Evolutionary conservation across 1,284 basidiomycete genomes (phyloP).

Genomic region (Moniliella sp.): DNA sequence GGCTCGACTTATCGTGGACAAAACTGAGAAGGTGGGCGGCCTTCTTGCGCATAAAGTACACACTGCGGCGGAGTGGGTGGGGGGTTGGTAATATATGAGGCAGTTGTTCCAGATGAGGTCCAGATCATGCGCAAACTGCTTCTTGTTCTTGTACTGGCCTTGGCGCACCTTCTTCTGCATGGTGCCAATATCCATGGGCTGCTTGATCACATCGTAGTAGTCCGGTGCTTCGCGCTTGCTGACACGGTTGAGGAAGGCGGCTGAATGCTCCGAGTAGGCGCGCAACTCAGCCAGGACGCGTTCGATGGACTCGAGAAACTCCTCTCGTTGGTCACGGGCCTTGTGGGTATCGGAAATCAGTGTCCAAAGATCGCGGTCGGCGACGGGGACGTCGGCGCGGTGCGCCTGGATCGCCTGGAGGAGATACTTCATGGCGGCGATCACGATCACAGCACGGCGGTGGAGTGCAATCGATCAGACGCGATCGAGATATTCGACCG

Average conservation of each 20-base stretch:
- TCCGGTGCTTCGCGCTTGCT: slow-evolving; percentile 31
- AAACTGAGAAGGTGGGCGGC: slow-evolving; percentile 49
- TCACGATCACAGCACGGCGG: too few species aligned
- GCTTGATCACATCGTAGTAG: slow-evolving; percentile 28
- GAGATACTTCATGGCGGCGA: too few species aligned
- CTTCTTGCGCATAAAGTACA: slow-evolving; percentile 26
- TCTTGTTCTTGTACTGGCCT: slow-evolving; percentile 69
- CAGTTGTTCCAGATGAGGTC: slow-evolving; percentile 95
- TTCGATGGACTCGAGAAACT: slow-evolving; percentile 29
- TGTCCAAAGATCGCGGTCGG: too few species aligned
- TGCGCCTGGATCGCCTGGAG: too few species aligned
- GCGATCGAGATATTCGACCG: too few species aligned
- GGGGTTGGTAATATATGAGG: slow-evolving; percentile 66
- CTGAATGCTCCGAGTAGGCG: slow-evolving; percentile 29
- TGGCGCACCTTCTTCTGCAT: slow-evolving; percentile 78
- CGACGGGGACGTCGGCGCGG: too few species aligned
- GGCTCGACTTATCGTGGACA: slow-evolving; percentile 66
- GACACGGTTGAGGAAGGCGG: slow-evolving; percentile 26
- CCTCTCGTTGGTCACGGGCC: slow-evolving; percentile 29
- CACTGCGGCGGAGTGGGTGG: slow-evolving; percentile 36
- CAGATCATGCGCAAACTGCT: slow-evolving; percentile 74
- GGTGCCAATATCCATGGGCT: slow-evolving; percentile 67
- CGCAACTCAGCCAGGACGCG: slow-evolving; percentile 27
- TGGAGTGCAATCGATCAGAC: too few species aligned
- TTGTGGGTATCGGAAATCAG: too few species aligned